phyloP scores from a whole-genome alignment of 441 rosid genomes.

The Aquilaria agallochum region DNA sequence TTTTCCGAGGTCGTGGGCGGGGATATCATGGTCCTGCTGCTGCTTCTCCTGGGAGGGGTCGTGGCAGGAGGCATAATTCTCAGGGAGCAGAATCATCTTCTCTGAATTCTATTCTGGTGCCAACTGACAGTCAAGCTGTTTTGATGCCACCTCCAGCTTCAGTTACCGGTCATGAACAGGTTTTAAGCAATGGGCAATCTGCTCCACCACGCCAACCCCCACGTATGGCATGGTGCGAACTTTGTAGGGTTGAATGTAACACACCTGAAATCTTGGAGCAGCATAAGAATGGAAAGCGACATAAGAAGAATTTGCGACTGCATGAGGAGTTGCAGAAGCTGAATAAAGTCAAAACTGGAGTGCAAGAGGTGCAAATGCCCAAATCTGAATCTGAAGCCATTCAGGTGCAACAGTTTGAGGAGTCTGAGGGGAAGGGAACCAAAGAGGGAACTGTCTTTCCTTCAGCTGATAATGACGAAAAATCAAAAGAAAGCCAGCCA shows the following conservation, averaged over 20 bases:
- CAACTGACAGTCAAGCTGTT: constrained; percentile 1
- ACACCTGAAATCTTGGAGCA: constrained; percentile 27
- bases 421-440: constrained; percentile 12
- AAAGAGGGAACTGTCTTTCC: constrained; percentile 2
- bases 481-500: constrained; percentile 16
- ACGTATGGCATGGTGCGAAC: constrained; percentile 31
- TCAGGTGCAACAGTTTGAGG: constrained; percentile 14
- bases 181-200: constrained; percentile 7
- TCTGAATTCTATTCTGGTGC: constrained; percentile 7
- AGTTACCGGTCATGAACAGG: constrained; percentile 16
- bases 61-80: constrained; percentile 7
- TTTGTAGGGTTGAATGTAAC: constrained; percentile 38
- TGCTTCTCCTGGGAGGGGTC: constrained; percentile 7
- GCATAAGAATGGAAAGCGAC: constrained; percentile 38
- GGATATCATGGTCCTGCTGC: constrained; percentile 8
- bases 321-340: constrained; percentile 21
- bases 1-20: constrained; percentile 17
- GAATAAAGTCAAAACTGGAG: constrained; percentile 15
- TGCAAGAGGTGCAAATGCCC: constrained; percentile 18
- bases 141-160: constrained; percentile 8
- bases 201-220: constrained; percentile 24
- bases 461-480: constrained; percentile 9
- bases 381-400: constrained; percentile 5
- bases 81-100: constrained; percentile 12
- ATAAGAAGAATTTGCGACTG: constrained; percentile 22